A percentile compares a stretch with the other conserved stretches of the same genome.
Evolutionary conservation across 2,329 filamentous ascomycete species (phyloP).

Genomic region (Alternaria gansuensis): DNA sequence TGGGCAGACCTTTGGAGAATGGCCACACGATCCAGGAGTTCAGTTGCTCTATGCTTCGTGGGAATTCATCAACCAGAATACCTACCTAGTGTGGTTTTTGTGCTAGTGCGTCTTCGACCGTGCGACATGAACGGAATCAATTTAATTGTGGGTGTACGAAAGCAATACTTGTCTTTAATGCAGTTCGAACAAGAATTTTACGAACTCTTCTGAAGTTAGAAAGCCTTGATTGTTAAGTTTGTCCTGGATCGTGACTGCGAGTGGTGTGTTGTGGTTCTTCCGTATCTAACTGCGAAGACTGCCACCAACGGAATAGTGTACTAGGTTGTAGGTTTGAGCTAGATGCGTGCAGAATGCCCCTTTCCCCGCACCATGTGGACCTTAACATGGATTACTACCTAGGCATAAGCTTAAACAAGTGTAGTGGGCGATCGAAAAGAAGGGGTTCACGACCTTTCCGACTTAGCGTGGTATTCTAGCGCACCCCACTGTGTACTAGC

Average conservation of each 20-base stretch:
- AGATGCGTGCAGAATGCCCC: constrained; percentile 2
- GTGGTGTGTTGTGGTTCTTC: not conserved
- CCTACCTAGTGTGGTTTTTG: not conserved
- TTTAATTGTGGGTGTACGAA: too few species aligned
- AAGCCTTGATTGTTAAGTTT: constrained; percentile 14
- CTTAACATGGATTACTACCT: not conserved
- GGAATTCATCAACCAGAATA: constrained; percentile 9
- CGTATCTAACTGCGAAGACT: constrained; percentile 11
- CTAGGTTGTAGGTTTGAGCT: not conserved
- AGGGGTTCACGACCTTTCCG: too few species aligned
- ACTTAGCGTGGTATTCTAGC: too few species aligned
- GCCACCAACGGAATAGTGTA: constrained; percentile 9
- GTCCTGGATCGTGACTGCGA: constrained; percentile 10
- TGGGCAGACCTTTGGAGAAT: constrained; percentile 5
- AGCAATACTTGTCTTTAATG: too few species aligned
- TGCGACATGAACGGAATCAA: constrained; percentile 5
- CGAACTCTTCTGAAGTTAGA: not conserved
- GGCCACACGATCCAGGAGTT: constrained; percentile 8
- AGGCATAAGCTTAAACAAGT: not conserved
- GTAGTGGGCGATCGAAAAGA: too few species aligned
- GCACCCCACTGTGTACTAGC: too few species aligned
- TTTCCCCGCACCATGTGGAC: constrained; percentile 8
- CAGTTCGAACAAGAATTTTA: too few species aligned
- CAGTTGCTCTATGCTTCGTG: constrained; percentile 9
- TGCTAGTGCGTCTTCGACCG: not conserved